Evolutionary conservation across 176 grass and related monocot species (phyloP).

Genomic region (Musa beccarii): DNA sequence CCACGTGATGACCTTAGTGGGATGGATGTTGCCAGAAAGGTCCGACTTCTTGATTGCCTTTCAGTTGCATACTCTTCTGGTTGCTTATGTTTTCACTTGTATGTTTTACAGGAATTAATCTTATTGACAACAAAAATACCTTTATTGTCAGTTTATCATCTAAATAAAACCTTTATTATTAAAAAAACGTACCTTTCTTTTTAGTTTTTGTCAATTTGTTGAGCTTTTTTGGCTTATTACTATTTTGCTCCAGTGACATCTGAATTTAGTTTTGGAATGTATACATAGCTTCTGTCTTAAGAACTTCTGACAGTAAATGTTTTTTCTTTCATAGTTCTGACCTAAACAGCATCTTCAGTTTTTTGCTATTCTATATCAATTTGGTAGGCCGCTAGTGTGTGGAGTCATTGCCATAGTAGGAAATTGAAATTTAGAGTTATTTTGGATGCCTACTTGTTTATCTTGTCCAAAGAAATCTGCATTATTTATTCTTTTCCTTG

Average conservation of each 20-base stretch:
- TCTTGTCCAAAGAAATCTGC: no score
- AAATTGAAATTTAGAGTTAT: neutral
- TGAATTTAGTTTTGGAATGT: no score
- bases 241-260: neutral
- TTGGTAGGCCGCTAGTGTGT: neutral
- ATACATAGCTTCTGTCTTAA: no score
- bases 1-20: conserved; percentile 91
- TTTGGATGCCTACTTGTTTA: neutral
- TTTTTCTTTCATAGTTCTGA: neutral
- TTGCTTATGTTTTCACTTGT: neutral
- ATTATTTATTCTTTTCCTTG: neutral
- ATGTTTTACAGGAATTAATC: neutral
- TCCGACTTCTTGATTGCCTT: conserved; percentile 15
- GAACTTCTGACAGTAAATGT: neutral
- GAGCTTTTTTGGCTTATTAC: neutral
- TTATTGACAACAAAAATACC: neutral
- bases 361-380: no score
- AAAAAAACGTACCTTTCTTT: neutral
- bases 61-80: neutral
- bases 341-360: neutral
- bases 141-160: neutral
- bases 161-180: neutral
- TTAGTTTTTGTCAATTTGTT: neutral
- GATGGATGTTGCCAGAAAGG: conserved; percentile 95
- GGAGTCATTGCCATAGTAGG: neutral